A percentile compares a stretch with the other conserved stretches of the same genome.
Evolutionary conservation across 108 stramenopile genomes (phyloP).

Genomic region (Halocafeteria seosinensis): DNA sequence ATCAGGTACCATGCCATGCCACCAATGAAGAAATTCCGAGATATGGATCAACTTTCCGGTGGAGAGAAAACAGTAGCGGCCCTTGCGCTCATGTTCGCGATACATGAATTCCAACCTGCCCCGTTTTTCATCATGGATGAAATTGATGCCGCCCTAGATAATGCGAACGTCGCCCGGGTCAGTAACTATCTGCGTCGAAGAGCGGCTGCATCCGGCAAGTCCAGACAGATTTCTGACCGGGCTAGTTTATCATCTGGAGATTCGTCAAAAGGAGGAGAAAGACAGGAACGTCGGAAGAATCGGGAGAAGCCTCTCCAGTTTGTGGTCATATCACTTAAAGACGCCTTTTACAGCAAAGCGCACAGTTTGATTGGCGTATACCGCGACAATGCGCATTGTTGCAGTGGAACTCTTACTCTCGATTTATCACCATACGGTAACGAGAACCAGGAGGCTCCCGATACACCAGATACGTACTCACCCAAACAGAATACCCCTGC

Average conservation of each 20-base stretch:
- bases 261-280: neutral
- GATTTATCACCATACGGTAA: no score
- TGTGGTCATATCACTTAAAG: constrained; percentile 96
- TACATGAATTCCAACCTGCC: constrained; percentile 77
- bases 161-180: constrained; percentile 88
- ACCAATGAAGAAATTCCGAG: constrained; percentile 91
- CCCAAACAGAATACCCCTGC: no score
- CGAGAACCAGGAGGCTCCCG: no score
- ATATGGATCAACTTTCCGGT: constrained; percentile 98
- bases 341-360: constrained; percentile 78
- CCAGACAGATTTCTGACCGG: neutral
- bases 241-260: neutral
- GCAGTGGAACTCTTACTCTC: constrained; percentile 6
- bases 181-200: constrained; percentile 88
- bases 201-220: neutral
- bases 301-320: constrained; percentile 70
- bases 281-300: neutral
- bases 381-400: constrained; percentile 33
- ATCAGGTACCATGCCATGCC: constrained; percentile 99
- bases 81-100: constrained; percentile 87
- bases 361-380: constrained; percentile 70
- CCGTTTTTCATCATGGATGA: constrained; percentile 61
- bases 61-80: constrained; percentile 98
- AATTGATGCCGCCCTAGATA: constrained; percentile 51
- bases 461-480: no score